A percentile compares a stretch with the other conserved stretches of the same genome.
phyloP scores from a whole-genome alignment of 108 stramenopile species.

The Chaetoceros tenuissimus region DNA sequence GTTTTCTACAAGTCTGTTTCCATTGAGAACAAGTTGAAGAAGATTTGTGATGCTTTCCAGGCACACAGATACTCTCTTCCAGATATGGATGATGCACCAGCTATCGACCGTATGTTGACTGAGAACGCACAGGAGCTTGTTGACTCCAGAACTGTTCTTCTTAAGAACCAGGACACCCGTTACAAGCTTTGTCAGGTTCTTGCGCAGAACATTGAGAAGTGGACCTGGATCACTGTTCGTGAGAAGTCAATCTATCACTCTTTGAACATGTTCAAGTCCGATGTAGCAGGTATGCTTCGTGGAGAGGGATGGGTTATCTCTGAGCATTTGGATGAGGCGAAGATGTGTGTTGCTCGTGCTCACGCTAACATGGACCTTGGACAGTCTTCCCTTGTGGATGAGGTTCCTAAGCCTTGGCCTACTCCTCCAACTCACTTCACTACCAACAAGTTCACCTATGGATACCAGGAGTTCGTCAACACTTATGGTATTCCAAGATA shows the following conservation, averaged over 20 bases:
- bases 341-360: conserved; percentile 62
- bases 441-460: conserved; percentile 91
- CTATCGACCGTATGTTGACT: conserved; percentile 76
- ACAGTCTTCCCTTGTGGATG: conserved; percentile 83
- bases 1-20: conserved; percentile 92
- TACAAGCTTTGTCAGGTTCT: conserved; percentile 86
- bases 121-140: conserved; percentile 85
- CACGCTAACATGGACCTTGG: conserved; percentile 86
- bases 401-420: conserved; percentile 85
- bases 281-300: conserved; percentile 91
- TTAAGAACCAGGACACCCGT: conserved; percentile 94
- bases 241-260: conserved; percentile 96
- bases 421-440: conserved; percentile 97
- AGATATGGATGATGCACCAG: conserved; percentile 84
- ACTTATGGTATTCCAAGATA: conserved; percentile 98
- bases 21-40: conserved; percentile 93
- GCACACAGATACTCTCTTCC: conserved; percentile 93
- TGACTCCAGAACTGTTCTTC: conserved; percentile 82
- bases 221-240: conserved; percentile 85
- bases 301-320: conserved; percentile 96
- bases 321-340: conserved; percentile 59
- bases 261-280: conserved; percentile 97
- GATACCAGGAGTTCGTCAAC: conserved; percentile 97
- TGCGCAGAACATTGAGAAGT: conserved; percentile 76
- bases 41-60: conserved; percentile 94